Conservation (phyloP, 805 yeast species). For the Yamadazyma kitorensis region DNA sequence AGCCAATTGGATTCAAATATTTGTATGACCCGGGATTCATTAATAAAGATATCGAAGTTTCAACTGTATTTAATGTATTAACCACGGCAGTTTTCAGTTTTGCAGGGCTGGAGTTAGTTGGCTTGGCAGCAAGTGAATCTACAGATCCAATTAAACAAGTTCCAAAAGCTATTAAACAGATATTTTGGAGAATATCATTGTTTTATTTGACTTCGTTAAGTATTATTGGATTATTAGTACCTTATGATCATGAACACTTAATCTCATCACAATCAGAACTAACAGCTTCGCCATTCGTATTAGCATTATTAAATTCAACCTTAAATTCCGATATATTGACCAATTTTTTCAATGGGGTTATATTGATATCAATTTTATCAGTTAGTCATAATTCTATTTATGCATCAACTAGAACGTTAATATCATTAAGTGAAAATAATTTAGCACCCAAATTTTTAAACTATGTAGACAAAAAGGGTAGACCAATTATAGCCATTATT, state of each 20-base stretch:
- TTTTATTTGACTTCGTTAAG: constrained; percentile 65
- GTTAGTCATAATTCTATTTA: constrained; percentile 79
- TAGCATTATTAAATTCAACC: constrained; percentile 59
- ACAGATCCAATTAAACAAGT: constrained; percentile 61
- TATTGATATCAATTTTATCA: constrained; percentile 61
- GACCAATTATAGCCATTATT: constrained; percentile 57
- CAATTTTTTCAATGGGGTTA: constrained; percentile 68
- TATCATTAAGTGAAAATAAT: constrained; percentile 54
- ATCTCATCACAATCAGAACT: constrained; percentile 40
- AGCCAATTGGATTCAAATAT: constrained; percentile 74
- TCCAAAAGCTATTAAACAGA: constrained; percentile 69
- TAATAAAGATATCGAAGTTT: constrained; percentile 48
- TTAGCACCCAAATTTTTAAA: constrained; percentile 55
- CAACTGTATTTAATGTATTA: constrained; percentile 41
- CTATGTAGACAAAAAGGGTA: constrained; percentile 52
- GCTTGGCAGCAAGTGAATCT: constrained; percentile 72
- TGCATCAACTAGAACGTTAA: constrained; percentile 66
- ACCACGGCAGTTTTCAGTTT: constrained; percentile 76
- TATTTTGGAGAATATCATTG: constrained; percentile 58
- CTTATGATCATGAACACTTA: constrained; percentile 53
- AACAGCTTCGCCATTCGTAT: constrained; percentile 65
- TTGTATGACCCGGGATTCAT: constrained; percentile 73
- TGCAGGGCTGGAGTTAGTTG: constrained; percentile 76
- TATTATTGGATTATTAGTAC: constrained; percentile 68
- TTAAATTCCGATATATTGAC: constrained; percentile 61